Conservation (phyloP, 306 rosid genomes). For the Cajanus cajan region DNA sequence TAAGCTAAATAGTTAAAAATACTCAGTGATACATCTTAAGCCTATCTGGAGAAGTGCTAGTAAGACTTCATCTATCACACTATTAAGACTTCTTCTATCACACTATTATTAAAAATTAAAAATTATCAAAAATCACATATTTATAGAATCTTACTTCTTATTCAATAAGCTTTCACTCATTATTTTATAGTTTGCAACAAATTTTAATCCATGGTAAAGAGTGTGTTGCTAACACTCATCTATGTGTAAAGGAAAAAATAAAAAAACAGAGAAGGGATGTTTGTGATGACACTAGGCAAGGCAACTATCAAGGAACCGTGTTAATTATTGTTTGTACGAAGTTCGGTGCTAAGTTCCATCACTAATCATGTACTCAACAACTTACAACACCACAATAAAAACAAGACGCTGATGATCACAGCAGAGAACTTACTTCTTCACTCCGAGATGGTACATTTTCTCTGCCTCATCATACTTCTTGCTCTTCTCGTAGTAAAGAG, state of each 20-base stretch:
- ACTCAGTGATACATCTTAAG: background rate
- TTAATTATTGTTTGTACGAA: background rate
- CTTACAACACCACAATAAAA: background rate
- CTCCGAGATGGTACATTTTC: slow-evolving; percentile 54
- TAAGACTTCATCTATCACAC: too few relatives aligned
- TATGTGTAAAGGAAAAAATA: too few relatives aligned
- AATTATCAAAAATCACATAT: too few relatives aligned
- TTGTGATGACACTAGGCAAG: background rate
- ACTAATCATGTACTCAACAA: background rate
- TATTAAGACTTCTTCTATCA: too few relatives aligned
- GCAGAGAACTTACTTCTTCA: slow-evolving; percentile 54
- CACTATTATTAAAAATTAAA: too few relatives aligned
- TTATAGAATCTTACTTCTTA: too few relatives aligned
- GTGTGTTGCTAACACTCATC: too few relatives aligned
- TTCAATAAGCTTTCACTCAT: too few relatives aligned
- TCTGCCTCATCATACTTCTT: slow-evolving; percentile 82
- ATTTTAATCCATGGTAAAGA: too few relatives aligned
- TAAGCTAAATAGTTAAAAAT: background rate
- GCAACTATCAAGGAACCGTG: background rate
- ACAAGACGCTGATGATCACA: background rate
- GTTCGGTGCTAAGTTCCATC: background rate
- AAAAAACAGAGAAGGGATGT: background rate
- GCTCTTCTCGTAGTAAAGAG: slow-evolving; percentile 70
- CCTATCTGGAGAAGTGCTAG: background rate
- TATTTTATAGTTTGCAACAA: too few relatives aligned